Percentiles rank a stretch among this genome's conserved stretches.
These are phyloP conservation scores for Thinopyrum elongatum DNA, from an alignment of 176 grass and related monocot species.

Conservation along the genomic window DNA sequence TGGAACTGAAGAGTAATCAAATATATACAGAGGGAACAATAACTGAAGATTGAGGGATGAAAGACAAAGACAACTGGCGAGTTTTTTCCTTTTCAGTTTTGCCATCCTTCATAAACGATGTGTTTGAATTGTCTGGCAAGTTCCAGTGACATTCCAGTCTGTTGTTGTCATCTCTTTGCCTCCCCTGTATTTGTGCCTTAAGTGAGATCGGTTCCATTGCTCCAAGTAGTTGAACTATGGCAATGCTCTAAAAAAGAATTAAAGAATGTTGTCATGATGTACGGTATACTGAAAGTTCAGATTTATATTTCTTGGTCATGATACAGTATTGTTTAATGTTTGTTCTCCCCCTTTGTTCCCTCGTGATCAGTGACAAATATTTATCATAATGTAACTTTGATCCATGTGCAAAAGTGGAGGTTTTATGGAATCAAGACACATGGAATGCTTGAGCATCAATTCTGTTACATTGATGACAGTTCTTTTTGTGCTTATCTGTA, in stretches of 20 bases:
- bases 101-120: constrained; percentile 31
- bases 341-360: background rate
- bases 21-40: too few species aligned
- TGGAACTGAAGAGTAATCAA: too few species aligned
- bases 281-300: constrained; percentile 9
- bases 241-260: constrained; percentile 25
- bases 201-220: constrained; percentile 18
- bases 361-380: background rate
- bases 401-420: constrained; percentile 8
- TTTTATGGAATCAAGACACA: constrained; percentile 20
- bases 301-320: background rate
- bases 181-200: constrained; percentile 2
- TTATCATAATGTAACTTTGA: constrained; percentile 8
- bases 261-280: constrained; percentile 31
- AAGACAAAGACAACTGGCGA: too few species aligned
- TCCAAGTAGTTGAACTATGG: constrained; percentile 22
- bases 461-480: background rate
- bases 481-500: constrained; percentile 29
- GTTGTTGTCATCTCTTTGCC: background rate
- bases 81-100: background rate
- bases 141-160: constrained; percentile 30
- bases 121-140: constrained; percentile 43
- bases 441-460: constrained; percentile 30
- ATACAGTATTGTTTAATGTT: background rate
- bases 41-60: too few species aligned